Percentiles rank a stretch among this genome's conserved stretches.
These are phyloP conservation scores for Xanthoconium purpureum DNA, from an alignment of 768 basidiomycete genomes.

Conservation along the genomic window DNA sequence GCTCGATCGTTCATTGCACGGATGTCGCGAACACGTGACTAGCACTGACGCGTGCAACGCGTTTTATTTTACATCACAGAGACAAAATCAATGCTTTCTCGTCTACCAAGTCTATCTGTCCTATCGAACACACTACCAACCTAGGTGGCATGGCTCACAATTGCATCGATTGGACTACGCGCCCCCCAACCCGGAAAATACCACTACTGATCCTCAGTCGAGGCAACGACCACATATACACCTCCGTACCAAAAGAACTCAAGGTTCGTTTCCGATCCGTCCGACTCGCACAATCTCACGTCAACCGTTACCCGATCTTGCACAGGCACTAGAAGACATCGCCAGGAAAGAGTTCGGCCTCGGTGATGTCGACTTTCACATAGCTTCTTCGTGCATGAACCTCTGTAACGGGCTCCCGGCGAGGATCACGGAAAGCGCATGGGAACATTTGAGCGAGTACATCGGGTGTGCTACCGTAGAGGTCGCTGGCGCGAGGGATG, in stretches of 20 bases:
- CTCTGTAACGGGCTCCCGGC: slow-evolving; percentile 20
- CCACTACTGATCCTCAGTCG: slow-evolving; percentile 19
- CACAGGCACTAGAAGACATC: slow-evolving; percentile 16
- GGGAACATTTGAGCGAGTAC: slow-evolving; percentile 15
- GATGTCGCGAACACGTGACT: not conserved
- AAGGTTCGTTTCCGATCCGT: slow-evolving; percentile 6
- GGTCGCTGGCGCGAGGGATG: not conserved
- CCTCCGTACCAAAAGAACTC: slow-evolving; percentile 15
- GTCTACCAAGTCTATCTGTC: not conserved
- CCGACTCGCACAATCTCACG: not conserved
- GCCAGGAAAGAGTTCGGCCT: slow-evolving; percentile 22
- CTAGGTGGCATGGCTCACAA: slow-evolving; percentile 22
- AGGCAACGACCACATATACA: slow-evolving; percentile 19
- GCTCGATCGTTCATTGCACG: no score
- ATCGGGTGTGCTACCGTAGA: slow-evolving; percentile 27
- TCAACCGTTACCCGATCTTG: not conserved
- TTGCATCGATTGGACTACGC: slow-evolving; percentile 26
- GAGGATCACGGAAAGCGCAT: slow-evolving; percentile 20
- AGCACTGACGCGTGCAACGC: not conserved
- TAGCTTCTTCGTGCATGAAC: slow-evolving; percentile 22
- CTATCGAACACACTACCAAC: not conserved
- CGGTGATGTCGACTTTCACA: slow-evolving; percentile 8
- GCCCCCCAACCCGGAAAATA: slow-evolving; percentile 17
- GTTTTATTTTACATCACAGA: not conserved
- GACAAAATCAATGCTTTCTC: no score